A percentile compares a stretch with the other conserved stretches of the same genome.
Evolutionary conservation across 768 basidiomycete species (phyloP).

Genomic region (Kwoniella shandongensis): DNA sequence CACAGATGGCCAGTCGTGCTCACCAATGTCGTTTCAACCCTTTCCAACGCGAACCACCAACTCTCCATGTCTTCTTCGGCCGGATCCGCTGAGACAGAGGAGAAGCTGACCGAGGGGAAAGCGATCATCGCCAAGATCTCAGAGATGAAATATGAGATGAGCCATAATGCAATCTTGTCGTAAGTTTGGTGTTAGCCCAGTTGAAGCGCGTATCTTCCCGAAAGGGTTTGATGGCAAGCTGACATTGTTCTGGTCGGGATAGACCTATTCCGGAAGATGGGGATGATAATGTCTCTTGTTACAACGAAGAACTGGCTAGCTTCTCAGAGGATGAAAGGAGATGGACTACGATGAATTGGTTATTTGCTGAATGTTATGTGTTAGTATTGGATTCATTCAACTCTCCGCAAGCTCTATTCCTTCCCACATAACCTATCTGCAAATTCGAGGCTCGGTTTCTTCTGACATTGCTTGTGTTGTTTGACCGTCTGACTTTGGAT

Average conservation of each 20-base stretch:
- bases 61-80: conserved; percentile 19
- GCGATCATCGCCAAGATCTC: conserved; percentile 70
- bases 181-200: conserved; percentile 46
- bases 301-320: conserved; percentile 68
- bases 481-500: neutral
- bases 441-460: too few species aligned
- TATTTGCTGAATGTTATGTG: conserved; percentile 82
- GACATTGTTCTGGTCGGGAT: neutral
- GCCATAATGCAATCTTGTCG: conserved; percentile 69
- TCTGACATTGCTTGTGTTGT: neutral
- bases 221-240: neutral
- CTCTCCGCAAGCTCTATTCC: too few species aligned
- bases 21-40: conserved; percentile 71
- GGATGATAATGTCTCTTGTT: conserved; percentile 66
- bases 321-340: conserved; percentile 58
- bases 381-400: too few species aligned
- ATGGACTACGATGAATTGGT: conserved; percentile 93
- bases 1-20: conserved; percentile 73
- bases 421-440: too few species aligned
- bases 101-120: conserved; percentile 69
- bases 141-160: conserved; percentile 85
- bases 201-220: neutral
- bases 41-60: conserved; percentile 66
- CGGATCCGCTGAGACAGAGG: conserved; percentile 40
- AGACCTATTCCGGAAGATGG: conserved; percentile 76